A percentile compares a stretch with the other conserved stretches of the same genome.
These are phyloP conservation scores for Strombidium stylifer DNA, from an alignment of 73 alveolate genomes.

Conservation along the genomic window DNA sequence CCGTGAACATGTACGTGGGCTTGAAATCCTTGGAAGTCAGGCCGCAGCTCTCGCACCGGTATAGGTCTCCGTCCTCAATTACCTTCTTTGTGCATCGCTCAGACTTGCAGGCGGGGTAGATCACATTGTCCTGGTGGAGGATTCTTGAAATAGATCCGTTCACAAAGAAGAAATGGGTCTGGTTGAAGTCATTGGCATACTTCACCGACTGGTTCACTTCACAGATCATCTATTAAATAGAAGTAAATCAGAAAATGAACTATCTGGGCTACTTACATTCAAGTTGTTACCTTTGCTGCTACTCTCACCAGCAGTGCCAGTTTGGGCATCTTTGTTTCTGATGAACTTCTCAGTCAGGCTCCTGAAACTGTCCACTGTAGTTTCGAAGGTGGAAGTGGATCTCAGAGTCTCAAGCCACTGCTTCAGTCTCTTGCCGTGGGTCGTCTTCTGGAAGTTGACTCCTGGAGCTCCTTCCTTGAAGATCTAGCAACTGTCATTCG, in stretches of 20 bases:
- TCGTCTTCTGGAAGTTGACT: too few relatives aligned
- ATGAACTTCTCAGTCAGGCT: too few relatives aligned
- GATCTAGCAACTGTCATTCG: conserved; percentile 17
- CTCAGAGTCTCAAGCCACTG: too few relatives aligned
- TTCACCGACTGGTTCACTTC: conserved; percentile 1
- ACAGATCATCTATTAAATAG: not conserved
- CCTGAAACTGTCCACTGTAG: not conserved
- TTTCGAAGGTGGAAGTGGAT: too few relatives aligned
- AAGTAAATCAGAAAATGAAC: too few relatives aligned
- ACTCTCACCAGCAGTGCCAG: not conserved
- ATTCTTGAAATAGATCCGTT: not conserved
- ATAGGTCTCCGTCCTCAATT: conserved; percentile 21
- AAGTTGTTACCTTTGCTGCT: not conserved
- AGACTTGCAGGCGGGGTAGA: conserved; percentile 45
- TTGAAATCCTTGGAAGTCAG: not conserved
- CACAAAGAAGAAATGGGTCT: not conserved
- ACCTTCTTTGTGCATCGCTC: conserved; percentile 52
- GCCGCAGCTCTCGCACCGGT: conserved; percentile 47
- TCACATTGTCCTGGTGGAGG: conserved; percentile 6
- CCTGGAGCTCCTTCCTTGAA: conserved; percentile 1
- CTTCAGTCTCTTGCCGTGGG: not conserved
- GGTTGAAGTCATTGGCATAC: not conserved
- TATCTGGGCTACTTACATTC: too few relatives aligned
- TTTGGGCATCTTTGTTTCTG: too few relatives aligned
- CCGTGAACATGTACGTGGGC: conserved; percentile 58